A percentile compares a stretch with the other conserved stretches of the same genome.
Evolutionary conservation across 495 filamentous ascomycete species (phyloP).

Genomic region (Lasiosphaeria ovina): DNA sequence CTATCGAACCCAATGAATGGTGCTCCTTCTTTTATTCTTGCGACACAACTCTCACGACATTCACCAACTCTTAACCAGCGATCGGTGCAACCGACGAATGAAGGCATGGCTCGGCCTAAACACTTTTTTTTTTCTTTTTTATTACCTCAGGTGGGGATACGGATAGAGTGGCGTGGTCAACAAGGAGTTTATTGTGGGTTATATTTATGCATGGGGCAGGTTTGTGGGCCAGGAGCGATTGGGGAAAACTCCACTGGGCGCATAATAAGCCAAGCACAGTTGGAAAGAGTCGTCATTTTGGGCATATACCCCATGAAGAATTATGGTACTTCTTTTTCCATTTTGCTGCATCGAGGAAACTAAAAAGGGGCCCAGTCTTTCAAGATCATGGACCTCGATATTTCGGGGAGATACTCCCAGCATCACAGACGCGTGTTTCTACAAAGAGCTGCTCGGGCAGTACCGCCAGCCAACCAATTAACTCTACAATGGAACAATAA

Average conservation of each 20-base stretch:
- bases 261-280: background rate
- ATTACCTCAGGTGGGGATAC: background rate
- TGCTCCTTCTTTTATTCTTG: no score
- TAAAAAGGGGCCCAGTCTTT: no score
- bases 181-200: background rate
- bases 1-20: no score
- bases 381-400: no score
- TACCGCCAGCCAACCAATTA: no score
- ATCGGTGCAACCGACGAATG: background rate
- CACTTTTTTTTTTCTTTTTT: no score
- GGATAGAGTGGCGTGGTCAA: background rate
- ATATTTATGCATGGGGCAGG: background rate
- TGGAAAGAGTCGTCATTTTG: slow-evolving; percentile 6
- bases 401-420: no score
- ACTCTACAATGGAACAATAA: no score
- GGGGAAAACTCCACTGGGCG: background rate
- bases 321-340: slow-evolving; percentile 2
- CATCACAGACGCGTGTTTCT: no score
- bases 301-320: slow-evolving; percentile 5
- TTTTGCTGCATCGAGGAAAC: background rate
- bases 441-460: no score
- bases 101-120: background rate
- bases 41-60: background rate
- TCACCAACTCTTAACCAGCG: background rate
- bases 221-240: background rate